Conservation (phyloP, 2,329 filamentous ascomycete species). For the Talaromyces piceae region DNA sequence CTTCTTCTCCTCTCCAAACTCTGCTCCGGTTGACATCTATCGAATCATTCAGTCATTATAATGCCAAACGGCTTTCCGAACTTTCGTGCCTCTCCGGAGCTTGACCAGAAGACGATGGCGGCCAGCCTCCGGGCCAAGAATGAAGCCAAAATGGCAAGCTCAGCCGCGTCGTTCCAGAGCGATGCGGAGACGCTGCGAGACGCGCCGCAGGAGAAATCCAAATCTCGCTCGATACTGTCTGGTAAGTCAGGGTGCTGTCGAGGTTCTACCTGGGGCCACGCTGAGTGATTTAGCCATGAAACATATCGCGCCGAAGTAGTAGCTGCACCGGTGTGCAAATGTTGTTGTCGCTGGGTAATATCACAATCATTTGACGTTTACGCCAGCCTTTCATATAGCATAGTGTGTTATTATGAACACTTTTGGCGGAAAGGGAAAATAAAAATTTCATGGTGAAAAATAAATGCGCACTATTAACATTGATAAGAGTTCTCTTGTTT, state of each 20-base stretch:
- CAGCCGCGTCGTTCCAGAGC: slow-evolving; percentile 4
- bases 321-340: neutral
- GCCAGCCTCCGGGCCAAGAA: neutral
- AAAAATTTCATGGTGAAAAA: no score
- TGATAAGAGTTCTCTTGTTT: no score
- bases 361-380: neutral
- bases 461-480: no score
- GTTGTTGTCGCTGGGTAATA: neutral
- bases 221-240: slow-evolving; percentile 2
- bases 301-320: slow-evolving; percentile 1
- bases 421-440: no score
- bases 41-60: neutral
- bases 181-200: slow-evolving; percentile 5
- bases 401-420: no score
- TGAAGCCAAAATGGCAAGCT: neutral
- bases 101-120: slow-evolving; percentile 2
- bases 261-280: neutral
- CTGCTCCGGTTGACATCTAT: neutral
- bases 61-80: slow-evolving; percentile 8
- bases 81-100: slow-evolving; percentile 4
- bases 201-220: neutral
- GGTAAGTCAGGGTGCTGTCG: neutral
- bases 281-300: slow-evolving; percentile 6
- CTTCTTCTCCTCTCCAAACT: neutral
- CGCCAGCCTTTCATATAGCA: neutral